Evolutionary conservation across 306 rosid species (phyloP), one percentile per base, ranked within the genome.

Genomic region (Rubus parviflorus): DNA sequence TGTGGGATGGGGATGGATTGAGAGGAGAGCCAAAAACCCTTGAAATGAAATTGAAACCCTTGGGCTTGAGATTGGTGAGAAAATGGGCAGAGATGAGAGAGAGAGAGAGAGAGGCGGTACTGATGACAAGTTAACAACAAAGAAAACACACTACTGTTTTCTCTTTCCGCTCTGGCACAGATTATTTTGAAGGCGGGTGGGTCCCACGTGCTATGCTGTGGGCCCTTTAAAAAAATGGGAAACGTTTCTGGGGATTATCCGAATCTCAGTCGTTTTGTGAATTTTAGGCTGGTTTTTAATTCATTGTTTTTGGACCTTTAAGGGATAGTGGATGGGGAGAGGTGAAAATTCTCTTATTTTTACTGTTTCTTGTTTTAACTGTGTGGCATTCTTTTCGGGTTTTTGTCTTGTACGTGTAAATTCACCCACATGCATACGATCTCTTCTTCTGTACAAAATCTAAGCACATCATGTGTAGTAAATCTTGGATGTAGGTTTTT

Each of bases 131-230:
- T 30, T 30, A 30, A 30, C 35, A 30, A 30, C 35, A 37, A 15
- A 5, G 40, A 58, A 43, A 62, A 48, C 75, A 61, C 35, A 51
- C 77, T 72, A 74, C 48, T 58, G 74, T 67, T 74, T 80, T 73
- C 72, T 71, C 89, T 89, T 83, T 88, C 88, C 84, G 86, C 70
- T 74, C 88, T 75, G 88, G 88, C 90, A 78, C 94, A 77, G 92
- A 89, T 89, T 83, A 88, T 89, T 88, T 85, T 78, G 97, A 78
- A 74, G 77, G 25, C 25, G 7, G 2, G 42, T 58, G 66, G 86
- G 86, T 2, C 92, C 89, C 89, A 81, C 70, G 74, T 43, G 16
- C 15, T 70, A 80, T 16, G 81, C 77, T 40, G 73, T 68, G 49
- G 83, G 76, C 14, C 25, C 74, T 17, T 19, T n/a, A 4, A 0